Evolutionary conservation across 1,284 basidiomycete species (phyloP).

Genomic region (Mycena citricolor): DNA sequence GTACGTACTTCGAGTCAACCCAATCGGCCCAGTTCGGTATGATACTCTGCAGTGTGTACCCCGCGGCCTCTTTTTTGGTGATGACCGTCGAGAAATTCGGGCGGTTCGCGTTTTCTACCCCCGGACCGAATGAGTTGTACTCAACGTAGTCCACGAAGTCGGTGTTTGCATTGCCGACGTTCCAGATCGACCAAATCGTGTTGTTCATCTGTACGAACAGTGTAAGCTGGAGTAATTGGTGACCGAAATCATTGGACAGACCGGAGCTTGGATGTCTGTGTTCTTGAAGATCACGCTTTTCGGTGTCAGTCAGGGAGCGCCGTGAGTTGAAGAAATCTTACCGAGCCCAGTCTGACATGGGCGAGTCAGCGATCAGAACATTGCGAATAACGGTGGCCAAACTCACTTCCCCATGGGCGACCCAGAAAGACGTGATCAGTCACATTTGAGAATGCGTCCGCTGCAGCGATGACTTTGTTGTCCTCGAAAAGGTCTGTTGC

Average conservation of each 20-base stretch:
- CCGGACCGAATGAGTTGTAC: slow-evolving; percentile 43
- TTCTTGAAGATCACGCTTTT: slow-evolving; percentile 47
- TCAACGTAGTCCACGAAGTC: slow-evolving; percentile 47
- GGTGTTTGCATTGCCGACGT: slow-evolving; percentile 38
- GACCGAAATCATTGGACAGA: not conserved
- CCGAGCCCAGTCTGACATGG: slow-evolving; percentile 15
- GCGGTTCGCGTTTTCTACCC: slow-evolving; percentile 33
- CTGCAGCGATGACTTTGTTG: slow-evolving; percentile 47
- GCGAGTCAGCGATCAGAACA: not conserved
- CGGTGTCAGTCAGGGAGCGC: slow-evolving; percentile 10
- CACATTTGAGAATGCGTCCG: slow-evolving; percentile 39
- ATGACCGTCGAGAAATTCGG: slow-evolving; percentile 43
- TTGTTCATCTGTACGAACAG: slow-evolving; percentile 34
- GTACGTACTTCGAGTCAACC: slow-evolving; percentile 44
- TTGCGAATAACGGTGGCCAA: no score
- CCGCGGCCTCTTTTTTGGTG: slow-evolving; percentile 23
- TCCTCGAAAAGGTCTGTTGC: slow-evolving; percentile 45
- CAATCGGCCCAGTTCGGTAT: slow-evolving; percentile 44
- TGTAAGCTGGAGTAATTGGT: not conserved
- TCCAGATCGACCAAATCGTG: slow-evolving; percentile 49
- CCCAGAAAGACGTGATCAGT: slow-evolving; percentile 45
- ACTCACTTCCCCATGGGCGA: slow-evolving; percentile 51
- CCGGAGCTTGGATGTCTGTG: slow-evolving; percentile 33
- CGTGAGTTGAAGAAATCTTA: not conserved
- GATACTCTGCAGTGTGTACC: slow-evolving; percentile 42